Evolutionary conservation across 2,329 filamentous ascomycete species (phyloP), one percentile per base, ranked within the genome.

Genomic region (Dryadomyces quercus-mongolicae): DNA sequence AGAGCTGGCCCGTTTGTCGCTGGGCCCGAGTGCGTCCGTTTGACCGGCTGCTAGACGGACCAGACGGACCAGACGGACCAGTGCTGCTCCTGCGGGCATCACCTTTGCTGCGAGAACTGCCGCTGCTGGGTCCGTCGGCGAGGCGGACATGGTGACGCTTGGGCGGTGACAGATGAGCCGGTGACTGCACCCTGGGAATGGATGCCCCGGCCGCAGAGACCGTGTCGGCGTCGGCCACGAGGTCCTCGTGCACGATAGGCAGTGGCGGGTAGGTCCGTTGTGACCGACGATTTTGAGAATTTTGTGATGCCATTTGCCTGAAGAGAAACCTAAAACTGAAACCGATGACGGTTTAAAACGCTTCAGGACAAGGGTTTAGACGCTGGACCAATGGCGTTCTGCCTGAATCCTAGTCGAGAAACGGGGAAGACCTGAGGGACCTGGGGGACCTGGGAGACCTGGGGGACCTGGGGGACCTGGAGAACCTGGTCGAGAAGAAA

Each of bases 191-290:
- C 42, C 4, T 3, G 15, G 36, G 36, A 40, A 16, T 40, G 36
- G 36, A 40, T 40, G 36, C 10, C 10, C 8, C 36, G 36, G 36
- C 36, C 4, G 36, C 36, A 4, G 36, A 5, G 36, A 2, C 22
- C 6, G 21, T 22, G 5, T 9, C 22, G 12, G 10, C 8, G 15
- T 20, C 46, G 46, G 8, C 43, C 22, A 40, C 51, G 15, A 67
- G 65, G 57, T 70, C 63, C 61, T 72, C 69, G 34, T 62, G 62
- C 54, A 71, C 69, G 53, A 69, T 62, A 20, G 70, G 68, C 63
- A 72, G 65, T 42, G 63, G 62, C 38, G 64, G 62, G 50, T 65
- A 60, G 57, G 58, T 55, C 44, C 48, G 60, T 51, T 57, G 55
- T 12, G 49, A 64, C 58, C 46, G 63, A 62, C 49, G 62, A 59